These are phyloP conservation scores for Fusarium chaquense DNA, from an alignment of 2,329 filamentous ascomycete genomes.

Conservation along the genomic window DNA sequence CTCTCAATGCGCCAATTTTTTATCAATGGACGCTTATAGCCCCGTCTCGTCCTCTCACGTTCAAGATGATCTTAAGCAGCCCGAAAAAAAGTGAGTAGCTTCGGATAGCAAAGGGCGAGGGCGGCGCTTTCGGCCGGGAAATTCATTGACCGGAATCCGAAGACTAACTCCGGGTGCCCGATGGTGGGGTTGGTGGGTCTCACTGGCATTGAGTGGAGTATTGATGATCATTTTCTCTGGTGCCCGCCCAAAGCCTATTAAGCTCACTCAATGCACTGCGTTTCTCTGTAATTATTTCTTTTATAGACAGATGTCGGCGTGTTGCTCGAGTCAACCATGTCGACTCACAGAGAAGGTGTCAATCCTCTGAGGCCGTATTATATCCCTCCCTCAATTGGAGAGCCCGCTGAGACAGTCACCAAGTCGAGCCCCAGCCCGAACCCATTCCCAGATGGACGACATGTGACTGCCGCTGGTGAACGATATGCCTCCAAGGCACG, in stretches of 20 bases:
- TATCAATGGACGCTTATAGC: conserved; percentile 45
- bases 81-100: conserved; percentile 47
- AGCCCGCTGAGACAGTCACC: conserved; percentile 53
- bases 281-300: conserved; percentile 29
- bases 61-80: conserved; percentile 50
- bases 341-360: conserved; percentile 59
- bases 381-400: conserved; percentile 69
- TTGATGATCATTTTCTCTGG: conserved; percentile 51
- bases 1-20: conserved; percentile 46
- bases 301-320: conserved; percentile 44
- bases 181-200: conserved; percentile 23
- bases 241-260: conserved; percentile 32
- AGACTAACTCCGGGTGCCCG: conserved; percentile 44
- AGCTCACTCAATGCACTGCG: conserved; percentile 31
- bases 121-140: conserved; percentile 48
- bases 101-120: conserved; percentile 43
- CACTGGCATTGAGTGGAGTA: conserved; percentile 13
- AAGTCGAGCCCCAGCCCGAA: conserved; percentile 57
- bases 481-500: conserved; percentile 71
- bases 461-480: conserved; percentile 54
- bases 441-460: conserved; percentile 58
- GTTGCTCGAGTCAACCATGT: conserved; percentile 54
- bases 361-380: conserved; percentile 80
- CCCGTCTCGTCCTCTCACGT: conserved; percentile 50
- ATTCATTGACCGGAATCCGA: conserved; percentile 53